Base-by-base conservation (phyloP, 805 yeast genomes). In the Yamadazyma tumulicola region DNA sequence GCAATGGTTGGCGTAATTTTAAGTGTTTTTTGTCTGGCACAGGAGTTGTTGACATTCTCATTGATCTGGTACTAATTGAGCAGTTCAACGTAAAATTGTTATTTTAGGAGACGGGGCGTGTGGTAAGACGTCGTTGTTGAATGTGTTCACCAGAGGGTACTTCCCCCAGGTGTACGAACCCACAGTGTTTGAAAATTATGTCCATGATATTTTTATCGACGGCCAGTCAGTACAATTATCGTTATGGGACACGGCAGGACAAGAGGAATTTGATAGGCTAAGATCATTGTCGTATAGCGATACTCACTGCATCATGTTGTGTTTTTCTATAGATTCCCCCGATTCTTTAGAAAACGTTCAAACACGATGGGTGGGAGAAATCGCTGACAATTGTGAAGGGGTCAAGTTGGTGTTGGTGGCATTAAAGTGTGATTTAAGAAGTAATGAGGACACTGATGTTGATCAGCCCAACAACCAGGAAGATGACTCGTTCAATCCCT, bases 121-220 rank as follows among this genome's bases (percentile, higher is more conserved):
- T 68, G 98, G 98, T 62, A 91, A 91, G 59, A 91, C 98, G 2
- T 89, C 97, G 8, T 70, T 93, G 35, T 70, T 91, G 53, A 93
- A 91, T 57, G 96, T 93, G 44, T 93, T 91, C 66, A 93, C 98
- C 5, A 72, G 96, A 49, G 98, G 98, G 1, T 93, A 91, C 61
- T 91, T 91, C 67, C 97, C 97, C 6, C 96, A 93, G 57, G 97
- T 91, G 14, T 91, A 91, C 60, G 98, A 89, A 55, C 98, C 98
- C 17, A 91, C 98, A 1, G 97, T 91, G 24, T 91, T 93, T 62
- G 97, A 91, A 57, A 91, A 91, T 65, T 91, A 91, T 57, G 95
- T 89, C 40, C 97, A 91, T 61, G 97, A 91, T 57, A 93, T 91
- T 45, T 91, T 86, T 63, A 88, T 91, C 36, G 98, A 91, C 57